Percentiles rank a stretch among this genome's conserved stretches.
Evolutionary conservation across 2,329 filamentous ascomycete species (phyloP).

Genomic region (Mycocentrospora acerina): DNA sequence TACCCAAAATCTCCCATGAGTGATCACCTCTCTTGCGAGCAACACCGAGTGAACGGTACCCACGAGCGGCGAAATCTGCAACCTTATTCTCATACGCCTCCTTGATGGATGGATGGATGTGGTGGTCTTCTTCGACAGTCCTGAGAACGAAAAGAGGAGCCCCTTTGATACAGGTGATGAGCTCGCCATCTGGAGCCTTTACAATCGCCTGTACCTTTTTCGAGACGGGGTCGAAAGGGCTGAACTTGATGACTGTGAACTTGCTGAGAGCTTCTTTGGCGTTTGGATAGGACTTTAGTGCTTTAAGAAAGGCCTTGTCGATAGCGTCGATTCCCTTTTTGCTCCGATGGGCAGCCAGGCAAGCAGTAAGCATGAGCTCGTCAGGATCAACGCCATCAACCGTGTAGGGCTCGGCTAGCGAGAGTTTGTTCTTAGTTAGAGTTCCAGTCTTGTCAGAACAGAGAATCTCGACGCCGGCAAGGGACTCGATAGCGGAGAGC

Average conservation of each 20-base stretch:
- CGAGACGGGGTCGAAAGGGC: slow-evolving; percentile 87
- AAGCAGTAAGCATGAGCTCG: slow-evolving; percentile 90
- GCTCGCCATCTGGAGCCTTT: slow-evolving; percentile 78
- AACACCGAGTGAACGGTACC: slow-evolving; percentile 91
- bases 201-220: slow-evolving; percentile 89
- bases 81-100: slow-evolving; percentile 90
- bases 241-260: slow-evolving; percentile 83
- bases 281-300: slow-evolving; percentile 76
- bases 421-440: slow-evolving; percentile 91
- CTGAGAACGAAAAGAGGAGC: slow-evolving; percentile 84
- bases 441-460: slow-evolving; percentile 96
- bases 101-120: slow-evolving; percentile 74
- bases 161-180: slow-evolving; percentile 87
- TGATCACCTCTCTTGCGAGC: slow-evolving; percentile 82
- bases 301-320: slow-evolving; percentile 91
- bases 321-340: slow-evolving; percentile 96
- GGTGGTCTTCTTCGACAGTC: slow-evolving; percentile 83
- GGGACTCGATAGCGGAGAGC: slow-evolving; percentile 86
- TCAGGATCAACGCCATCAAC: slow-evolving; percentile 80
- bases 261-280: slow-evolving; percentile 79
- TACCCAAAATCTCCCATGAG: slow-evolving; percentile 88
- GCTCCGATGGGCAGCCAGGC: slow-evolving; percentile 86
- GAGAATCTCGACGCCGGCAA: slow-evolving; percentile 89
- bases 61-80: slow-evolving; percentile 86
- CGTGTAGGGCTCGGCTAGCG: slow-evolving; percentile 80